Evolutionary conservation across 352 stramenopile genomes (phyloP).

Genomic region (Pythium phragmiticola): DNA sequence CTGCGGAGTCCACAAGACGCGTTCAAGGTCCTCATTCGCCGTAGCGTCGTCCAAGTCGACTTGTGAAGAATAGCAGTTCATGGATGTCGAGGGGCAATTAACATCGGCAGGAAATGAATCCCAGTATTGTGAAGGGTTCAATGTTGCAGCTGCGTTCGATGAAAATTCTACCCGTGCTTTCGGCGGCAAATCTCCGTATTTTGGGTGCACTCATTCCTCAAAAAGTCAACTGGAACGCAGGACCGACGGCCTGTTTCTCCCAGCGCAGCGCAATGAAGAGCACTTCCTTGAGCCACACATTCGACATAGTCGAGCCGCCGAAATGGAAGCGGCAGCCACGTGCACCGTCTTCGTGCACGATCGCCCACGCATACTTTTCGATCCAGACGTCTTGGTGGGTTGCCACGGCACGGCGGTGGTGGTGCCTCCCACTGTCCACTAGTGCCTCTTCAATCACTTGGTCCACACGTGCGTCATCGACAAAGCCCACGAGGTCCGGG

Average conservation of each 20-base stretch:
- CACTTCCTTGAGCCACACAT: constrained; percentile 70
- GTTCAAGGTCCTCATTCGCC: too few relatives aligned
- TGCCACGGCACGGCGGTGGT: background rate
- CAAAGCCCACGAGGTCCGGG: constrained; percentile 12
- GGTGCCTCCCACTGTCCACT: background rate
- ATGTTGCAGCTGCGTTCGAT: constrained; percentile 11
- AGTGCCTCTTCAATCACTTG: constrained; percentile 14
- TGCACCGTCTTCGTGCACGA: constrained; percentile 41
- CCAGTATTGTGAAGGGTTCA: background rate
- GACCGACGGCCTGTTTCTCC: constrained; percentile 52
- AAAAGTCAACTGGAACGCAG: constrained; percentile 7
- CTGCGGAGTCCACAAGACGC: too few relatives aligned
- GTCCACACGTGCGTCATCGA: constrained; percentile 5
- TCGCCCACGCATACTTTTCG: constrained; percentile 57
- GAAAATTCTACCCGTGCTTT: background rate
- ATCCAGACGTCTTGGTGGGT: constrained; percentile 31
- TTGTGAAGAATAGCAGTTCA: too few relatives aligned
- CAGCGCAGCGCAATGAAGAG: constrained; percentile 62
- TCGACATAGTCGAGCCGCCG: constrained; percentile 48
- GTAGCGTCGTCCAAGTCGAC: too few relatives aligned
- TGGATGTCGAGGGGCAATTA: too few relatives aligned
- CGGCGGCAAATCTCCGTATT: background rate
- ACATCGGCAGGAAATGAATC: too few relatives aligned
- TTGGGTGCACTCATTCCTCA: background rate
- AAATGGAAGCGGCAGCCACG: constrained; percentile 58